phyloP scores from a whole-genome alignment of 192 early-diverging fungal species.

The Coemansia sp. region DNA sequence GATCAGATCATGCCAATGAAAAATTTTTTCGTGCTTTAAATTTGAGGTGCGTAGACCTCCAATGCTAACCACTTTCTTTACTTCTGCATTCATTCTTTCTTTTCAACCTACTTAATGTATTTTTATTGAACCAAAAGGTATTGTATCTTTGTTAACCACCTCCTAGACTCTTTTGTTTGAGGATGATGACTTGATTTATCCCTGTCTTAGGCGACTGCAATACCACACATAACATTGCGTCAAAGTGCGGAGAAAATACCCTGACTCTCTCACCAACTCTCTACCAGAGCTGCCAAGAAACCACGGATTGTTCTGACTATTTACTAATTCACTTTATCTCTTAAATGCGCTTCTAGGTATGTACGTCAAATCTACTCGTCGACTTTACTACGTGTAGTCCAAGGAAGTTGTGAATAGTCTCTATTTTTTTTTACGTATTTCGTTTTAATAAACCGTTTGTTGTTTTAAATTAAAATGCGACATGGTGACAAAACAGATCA shows the following conservation, averaged over 20 bases:
- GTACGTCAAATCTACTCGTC: not conserved
- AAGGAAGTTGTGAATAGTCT: no score
- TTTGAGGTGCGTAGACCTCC: not conserved
- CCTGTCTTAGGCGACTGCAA: conserved; percentile 28
- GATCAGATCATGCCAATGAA: no score
- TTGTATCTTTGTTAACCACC: not conserved
- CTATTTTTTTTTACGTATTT: not conserved
- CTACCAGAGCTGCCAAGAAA: not conserved
- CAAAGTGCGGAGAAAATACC: conserved; percentile 28
- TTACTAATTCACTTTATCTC: conserved; percentile 3
- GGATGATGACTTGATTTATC: conserved; percentile 39
- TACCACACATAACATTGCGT: not conserved
- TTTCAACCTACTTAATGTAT: not conserved
- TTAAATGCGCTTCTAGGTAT: not conserved
- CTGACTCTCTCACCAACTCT: conserved; percentile 24
- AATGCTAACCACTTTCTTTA: not conserved
- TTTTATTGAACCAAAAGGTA: not conserved
- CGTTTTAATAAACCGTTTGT: no score
- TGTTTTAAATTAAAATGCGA: no score
- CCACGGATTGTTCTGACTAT: not conserved
- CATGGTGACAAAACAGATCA: no score
- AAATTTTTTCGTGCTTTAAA: not conserved
- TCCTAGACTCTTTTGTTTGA: not conserved
- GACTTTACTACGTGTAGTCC: no score
- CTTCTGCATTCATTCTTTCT: not conserved